These are phyloP conservation scores for Aspergillus leporis DNA, from an alignment of 495 filamentous ascomycete species.

Conservation along the genomic window DNA sequence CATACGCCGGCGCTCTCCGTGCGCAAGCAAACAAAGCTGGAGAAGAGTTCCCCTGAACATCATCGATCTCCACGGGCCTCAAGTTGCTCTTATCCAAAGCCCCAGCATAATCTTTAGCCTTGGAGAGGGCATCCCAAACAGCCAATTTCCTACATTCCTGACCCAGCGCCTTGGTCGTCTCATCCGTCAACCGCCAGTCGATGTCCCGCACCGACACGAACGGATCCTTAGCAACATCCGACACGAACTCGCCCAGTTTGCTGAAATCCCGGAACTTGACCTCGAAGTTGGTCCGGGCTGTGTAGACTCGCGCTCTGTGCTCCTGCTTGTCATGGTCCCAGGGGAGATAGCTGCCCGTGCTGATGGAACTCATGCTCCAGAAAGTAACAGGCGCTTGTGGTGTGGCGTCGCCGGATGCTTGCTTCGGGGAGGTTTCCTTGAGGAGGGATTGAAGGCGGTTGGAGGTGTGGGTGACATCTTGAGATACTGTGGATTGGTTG, in stretches of 20 bases:
- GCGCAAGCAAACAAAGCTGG: neutral
- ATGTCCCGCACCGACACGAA: neutral
- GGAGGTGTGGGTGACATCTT: neutral
- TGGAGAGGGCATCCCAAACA: neutral
- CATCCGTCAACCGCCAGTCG: slow-evolving; percentile 2
- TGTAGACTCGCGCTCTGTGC: neutral
- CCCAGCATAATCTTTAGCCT: neutral
- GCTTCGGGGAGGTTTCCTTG: neutral
- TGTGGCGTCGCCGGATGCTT: neutral
- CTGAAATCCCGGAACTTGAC: slow-evolving; percentile 1
- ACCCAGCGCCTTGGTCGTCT: neutral
- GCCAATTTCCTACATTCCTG: neutral
- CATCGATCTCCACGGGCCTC: neutral
- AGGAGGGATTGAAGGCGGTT: neutral
- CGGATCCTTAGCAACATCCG: neutral
- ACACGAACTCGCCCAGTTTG: slow-evolving; percentile 1
- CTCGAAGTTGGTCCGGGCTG: neutral
- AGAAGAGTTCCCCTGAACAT: neutral
- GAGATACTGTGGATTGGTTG: neutral
- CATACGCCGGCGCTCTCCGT: neutral
- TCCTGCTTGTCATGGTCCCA: slow-evolving; percentile 1
- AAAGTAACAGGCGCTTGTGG: neutral
- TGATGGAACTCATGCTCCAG: slow-evolving; percentile 5
- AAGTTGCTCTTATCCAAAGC: neutral
- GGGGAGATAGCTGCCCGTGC: slow-evolving; percentile 2